Conservation (phyloP, 2,329 filamentous ascomycete genomes). For the Cladobotryum mycophilum region DNA sequence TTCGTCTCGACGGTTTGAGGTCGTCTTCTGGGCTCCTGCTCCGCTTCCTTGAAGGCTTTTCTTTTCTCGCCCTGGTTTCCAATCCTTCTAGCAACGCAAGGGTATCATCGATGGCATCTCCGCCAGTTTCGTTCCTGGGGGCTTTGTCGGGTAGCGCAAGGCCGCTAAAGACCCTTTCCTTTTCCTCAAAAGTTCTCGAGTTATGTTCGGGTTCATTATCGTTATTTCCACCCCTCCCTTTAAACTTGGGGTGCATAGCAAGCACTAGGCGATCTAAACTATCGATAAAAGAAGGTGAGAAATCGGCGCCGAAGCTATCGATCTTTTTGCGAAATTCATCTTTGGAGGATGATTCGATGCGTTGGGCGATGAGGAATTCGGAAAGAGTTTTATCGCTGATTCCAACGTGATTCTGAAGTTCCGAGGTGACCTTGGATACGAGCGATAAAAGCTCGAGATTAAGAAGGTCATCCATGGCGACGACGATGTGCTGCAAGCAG, state of each 20-base stretch:
- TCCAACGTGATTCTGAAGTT: conserved; percentile 89
- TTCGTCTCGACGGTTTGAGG: conserved; percentile 34
- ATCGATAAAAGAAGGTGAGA: conserved; percentile 79
- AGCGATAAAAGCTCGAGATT: conserved; percentile 89
- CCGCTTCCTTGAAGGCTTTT: conserved; percentile 46
- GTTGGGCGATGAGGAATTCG: conserved; percentile 91
- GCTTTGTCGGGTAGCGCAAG: conserved; percentile 79
- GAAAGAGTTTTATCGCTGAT: conserved; percentile 91
- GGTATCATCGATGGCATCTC: conserved; percentile 82
- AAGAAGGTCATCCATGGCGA: conserved; percentile 82
- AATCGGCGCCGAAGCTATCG: conserved; percentile 69
- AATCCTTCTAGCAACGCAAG: conserved; percentile 85
- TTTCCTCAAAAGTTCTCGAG: conserved; percentile 54
- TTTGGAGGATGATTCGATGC: conserved; percentile 64
- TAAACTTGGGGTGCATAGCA: conserved; percentile 88
- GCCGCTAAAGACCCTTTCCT: conserved; percentile 84
- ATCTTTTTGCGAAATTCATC: conserved; percentile 71
- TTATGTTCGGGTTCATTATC: conserved; percentile 35
- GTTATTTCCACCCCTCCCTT: conserved; percentile 43
- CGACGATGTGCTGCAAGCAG: conserved; percentile 30
- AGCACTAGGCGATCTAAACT: conserved; percentile 84
- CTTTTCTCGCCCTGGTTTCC: conserved; percentile 57
- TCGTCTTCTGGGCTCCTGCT: conserved; percentile 53
- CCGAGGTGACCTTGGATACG: conserved; percentile 88
- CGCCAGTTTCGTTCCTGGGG: conserved; percentile 30